A percentile compares a stretch with the other conserved stretches of the same genome.
Evolutionary conservation across 2,329 filamentous ascomycete genomes (phyloP).

Genomic region (Cercospora berteroae): DNA sequence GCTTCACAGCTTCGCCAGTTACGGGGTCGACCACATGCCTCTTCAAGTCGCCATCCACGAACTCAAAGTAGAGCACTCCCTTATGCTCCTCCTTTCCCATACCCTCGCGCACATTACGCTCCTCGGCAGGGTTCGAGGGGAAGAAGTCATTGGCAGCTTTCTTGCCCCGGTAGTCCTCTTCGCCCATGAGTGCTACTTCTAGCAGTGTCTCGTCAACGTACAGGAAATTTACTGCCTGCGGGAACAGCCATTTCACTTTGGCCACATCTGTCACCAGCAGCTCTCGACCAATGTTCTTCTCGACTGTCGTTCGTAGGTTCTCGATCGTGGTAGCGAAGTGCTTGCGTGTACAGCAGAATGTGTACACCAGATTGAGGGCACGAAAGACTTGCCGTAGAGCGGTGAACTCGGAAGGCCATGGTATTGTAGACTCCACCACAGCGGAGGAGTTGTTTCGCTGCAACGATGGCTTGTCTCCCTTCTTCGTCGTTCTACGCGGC

Average conservation of each 20-base stretch:
- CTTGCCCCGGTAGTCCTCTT: slow-evolving; percentile 64
- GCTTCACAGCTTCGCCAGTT: slow-evolving; percentile 68
- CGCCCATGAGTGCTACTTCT: slow-evolving; percentile 72
- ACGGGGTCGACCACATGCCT: slow-evolving; percentile 70
- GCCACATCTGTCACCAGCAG: slow-evolving; percentile 77
- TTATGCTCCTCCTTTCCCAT: slow-evolving; percentile 39
- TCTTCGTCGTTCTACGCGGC: slow-evolving; percentile 47
- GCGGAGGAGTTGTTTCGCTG: slow-evolving; percentile 51
- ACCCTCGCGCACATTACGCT: slow-evolving; percentile 38
- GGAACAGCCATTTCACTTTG: slow-evolving; percentile 73
- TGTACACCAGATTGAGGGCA: slow-evolving; percentile 88
- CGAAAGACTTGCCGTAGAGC: slow-evolving; percentile 72
- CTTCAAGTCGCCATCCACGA: slow-evolving; percentile 86
- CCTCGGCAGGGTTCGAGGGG: slow-evolving; percentile 40
- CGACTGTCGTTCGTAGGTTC: slow-evolving; percentile 79
- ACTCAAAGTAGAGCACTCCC: slow-evolving; percentile 86
- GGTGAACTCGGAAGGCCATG: slow-evolving; percentile 76
- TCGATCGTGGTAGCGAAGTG: slow-evolving; percentile 90
- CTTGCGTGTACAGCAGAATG: slow-evolving; percentile 90
- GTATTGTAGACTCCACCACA: slow-evolving; percentile 52
- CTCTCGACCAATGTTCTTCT: slow-evolving; percentile 71
- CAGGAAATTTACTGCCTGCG: slow-evolving; percentile 74
- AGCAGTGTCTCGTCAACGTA: slow-evolving; percentile 84
- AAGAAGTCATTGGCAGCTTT: slow-evolving; percentile 54
- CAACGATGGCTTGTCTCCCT: slow-evolving; percentile 40